phyloP scores from a whole-genome alignment of 2,329 filamentous ascomycete species.

The Sphaceloma murrayae region DNA sequence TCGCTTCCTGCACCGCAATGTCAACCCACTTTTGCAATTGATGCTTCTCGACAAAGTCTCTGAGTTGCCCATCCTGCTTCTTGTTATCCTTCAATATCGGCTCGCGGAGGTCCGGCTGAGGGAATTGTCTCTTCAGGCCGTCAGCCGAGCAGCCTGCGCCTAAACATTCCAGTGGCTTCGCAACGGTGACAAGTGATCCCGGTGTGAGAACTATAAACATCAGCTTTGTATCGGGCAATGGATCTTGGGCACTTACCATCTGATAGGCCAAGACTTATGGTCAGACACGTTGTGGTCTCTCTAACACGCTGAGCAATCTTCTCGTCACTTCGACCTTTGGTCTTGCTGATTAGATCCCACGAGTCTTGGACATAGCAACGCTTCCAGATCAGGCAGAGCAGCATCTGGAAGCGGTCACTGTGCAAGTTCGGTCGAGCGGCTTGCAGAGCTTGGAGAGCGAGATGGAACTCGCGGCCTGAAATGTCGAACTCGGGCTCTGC shows the following conservation, averaged over 20 bases:
- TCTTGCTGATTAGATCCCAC: conserved; percentile 72
- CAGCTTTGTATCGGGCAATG: no score
- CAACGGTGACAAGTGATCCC: conserved; percentile 21
- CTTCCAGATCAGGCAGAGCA: conserved; percentile 69
- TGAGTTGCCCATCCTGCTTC: conserved; percentile 59
- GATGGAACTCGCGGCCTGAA: conserved; percentile 57
- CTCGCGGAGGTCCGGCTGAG: conserved; percentile 49
- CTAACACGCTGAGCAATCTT: conserved; percentile 53
- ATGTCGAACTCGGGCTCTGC: conserved; percentile 39
- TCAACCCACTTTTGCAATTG: conserved; percentile 61
- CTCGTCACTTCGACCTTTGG: conserved; percentile 60
- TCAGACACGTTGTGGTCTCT: conserved; percentile 36
- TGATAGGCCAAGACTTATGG: conserved; percentile 45
- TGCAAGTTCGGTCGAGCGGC: conserved; percentile 45
- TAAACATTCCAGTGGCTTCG: conserved; percentile 30
- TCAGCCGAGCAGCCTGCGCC: conserved; percentile 51
- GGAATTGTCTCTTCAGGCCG: conserved; percentile 46
- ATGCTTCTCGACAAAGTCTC: conserved; percentile 55
- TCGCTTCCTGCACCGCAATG: conserved; percentile 32
- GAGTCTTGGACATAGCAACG: conserved; percentile 75
- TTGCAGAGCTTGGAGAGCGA: conserved; percentile 54
- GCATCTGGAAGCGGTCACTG: conserved; percentile 46
- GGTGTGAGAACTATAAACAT: conserved; percentile 18
- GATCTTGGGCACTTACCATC: conserved; percentile 55
- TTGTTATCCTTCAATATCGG: conserved; percentile 63